Evolutionary conservation across 2,329 filamentous ascomycete species (phyloP).

Genomic region (Curvularia eragrostidis): DNA sequence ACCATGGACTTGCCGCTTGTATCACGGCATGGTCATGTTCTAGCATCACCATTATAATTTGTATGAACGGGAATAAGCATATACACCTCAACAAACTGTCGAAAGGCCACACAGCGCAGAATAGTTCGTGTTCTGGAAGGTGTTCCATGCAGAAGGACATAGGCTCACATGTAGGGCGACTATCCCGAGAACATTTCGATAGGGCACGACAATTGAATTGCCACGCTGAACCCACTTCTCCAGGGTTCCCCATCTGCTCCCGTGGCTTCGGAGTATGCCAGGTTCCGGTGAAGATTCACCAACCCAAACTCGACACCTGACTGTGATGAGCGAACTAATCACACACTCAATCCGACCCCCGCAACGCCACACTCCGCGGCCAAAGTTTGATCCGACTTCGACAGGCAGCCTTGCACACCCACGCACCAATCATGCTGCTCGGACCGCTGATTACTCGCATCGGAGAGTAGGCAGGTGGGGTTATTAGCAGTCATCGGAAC

Average conservation of each 20-base stretch:
- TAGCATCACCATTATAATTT: neutral
- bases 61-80: neutral
- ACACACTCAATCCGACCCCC: neutral
- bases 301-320: neutral
- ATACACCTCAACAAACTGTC: neutral
- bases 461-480: neutral
- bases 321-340: neutral
- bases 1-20: neutral
- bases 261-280: neutral
- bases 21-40: neutral
- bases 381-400: constrained; percentile 11
- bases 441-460: neutral
- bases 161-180: neutral
- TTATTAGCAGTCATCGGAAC: neutral
- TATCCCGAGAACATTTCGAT: neutral
- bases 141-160: neutral
- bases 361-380: neutral
- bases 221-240: neutral
- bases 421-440: neutral
- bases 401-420: neutral
- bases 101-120: neutral
- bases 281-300: neutral
- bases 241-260: neutral
- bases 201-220: neutral
- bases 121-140: neutral